Percentiles rank a stretch among this genome's conserved stretches.
phyloP scores from a whole-genome alignment of 441 rosid species.

The Cnidoscolus chayamansa region DNA sequence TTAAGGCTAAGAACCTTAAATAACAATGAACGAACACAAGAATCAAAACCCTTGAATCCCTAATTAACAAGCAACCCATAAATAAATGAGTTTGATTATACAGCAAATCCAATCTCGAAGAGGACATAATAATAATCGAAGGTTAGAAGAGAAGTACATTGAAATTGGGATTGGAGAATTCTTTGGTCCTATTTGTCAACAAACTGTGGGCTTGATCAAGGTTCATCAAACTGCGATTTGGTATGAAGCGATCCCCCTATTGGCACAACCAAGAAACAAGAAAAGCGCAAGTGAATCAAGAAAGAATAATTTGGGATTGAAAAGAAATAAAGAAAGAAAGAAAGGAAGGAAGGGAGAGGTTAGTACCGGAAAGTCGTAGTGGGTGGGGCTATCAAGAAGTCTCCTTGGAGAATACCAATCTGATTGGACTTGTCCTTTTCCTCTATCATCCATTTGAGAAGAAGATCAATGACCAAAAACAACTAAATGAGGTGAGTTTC shows the following conservation, averaged over 20 bases:
- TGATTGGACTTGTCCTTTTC: slow-evolving; percentile 20
- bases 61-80: background rate
- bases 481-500: background rate
- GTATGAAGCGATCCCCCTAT: slow-evolving; percentile 52
- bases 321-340: background rate
- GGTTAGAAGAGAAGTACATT: slow-evolving; percentile 25
- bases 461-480: background rate
- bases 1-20: background rate
- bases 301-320: background rate
- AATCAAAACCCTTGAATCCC: background rate
- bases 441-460: slow-evolving; percentile 31
- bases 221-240: slow-evolving; percentile 57
- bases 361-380: slow-evolving; percentile 37
- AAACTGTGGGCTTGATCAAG: slow-evolving; percentile 53
- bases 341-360: background rate
- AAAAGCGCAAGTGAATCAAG: background rate
- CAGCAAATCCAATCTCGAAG: background rate
- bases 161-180: slow-evolving; percentile 20
- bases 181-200: slow-evolving; percentile 35
- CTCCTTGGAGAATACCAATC: slow-evolving; percentile 53
- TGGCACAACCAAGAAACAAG: slow-evolving; percentile 15
- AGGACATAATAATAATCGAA: background rate
- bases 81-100: background rate
- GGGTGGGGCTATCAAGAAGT: slow-evolving; percentile 36
- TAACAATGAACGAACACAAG: background rate